These are phyloP conservation scores for Akanthomyces uredinophilus DNA, from an alignment of 2,329 filamentous ascomycete genomes.

Conservation along the genomic window DNA sequence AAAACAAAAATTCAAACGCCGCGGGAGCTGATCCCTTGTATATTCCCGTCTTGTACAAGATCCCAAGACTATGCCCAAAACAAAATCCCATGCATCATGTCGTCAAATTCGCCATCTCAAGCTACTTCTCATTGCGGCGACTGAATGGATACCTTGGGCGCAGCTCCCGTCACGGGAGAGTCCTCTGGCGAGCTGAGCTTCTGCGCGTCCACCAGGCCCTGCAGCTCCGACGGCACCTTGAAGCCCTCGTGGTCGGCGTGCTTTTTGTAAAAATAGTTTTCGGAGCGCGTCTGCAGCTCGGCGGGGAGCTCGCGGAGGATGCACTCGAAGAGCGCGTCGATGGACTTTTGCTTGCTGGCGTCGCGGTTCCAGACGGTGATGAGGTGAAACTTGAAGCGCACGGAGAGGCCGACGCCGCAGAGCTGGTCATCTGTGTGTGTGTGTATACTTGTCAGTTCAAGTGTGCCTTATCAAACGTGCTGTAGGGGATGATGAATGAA, in stretches of 20 bases:
- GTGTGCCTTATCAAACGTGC: background rate
- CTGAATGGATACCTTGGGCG: conserved; percentile 9
- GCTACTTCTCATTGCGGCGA: conserved; percentile 5
- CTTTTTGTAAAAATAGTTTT: conserved; percentile 80
- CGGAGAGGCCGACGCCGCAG: conserved; percentile 80
- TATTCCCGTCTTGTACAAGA: conserved; percentile 17
- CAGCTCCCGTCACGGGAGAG: conserved; percentile 20
- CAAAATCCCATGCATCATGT: background rate
- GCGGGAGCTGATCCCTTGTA: conserved; percentile 19
- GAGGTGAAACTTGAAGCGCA: conserved; percentile 83
- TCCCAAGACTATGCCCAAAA: conserved; percentile 16
- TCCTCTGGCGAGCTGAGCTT: conserved; percentile 36
- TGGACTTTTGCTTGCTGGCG: conserved; percentile 70
- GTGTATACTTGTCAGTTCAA: background rate
- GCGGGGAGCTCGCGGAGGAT: conserved; percentile 68
- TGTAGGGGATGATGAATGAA: background rate
- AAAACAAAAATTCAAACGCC: conserved; percentile 19
- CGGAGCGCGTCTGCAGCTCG: conserved; percentile 66
- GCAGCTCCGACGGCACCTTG: conserved; percentile 56
- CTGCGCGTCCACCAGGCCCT: conserved; percentile 53
- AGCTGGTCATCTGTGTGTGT: conserved; percentile 66
- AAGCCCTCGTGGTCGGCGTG: conserved; percentile 86
- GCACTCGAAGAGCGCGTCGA: conserved; percentile 67
- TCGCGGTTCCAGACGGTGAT: conserved; percentile 94
- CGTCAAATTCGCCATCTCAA: too few species aligned